These are phyloP conservation scores for Haberlea rhodopensis DNA, from an alignment of 257 asterid species.

Conservation along the genomic window DNA sequence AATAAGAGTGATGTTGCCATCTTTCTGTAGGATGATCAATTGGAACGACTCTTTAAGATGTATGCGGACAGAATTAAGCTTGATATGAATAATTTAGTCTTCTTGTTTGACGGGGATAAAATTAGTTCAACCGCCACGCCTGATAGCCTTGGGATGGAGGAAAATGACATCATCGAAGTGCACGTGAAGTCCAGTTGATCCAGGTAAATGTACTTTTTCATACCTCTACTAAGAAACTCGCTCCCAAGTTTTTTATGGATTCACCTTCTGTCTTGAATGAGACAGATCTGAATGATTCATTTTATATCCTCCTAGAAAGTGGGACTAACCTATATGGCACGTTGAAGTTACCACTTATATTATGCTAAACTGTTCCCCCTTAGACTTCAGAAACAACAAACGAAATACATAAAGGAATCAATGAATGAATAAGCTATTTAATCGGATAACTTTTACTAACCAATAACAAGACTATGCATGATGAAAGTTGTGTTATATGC, in stretches of 20 bases:
- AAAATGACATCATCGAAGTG: conserved; percentile 82
- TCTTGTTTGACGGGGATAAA: no score
- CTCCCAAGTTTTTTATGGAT: conserved; percentile 10
- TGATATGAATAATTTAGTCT: conserved; percentile 54
- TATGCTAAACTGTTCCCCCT: not conserved
- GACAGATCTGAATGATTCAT: no score
- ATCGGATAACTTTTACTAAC: not conserved
- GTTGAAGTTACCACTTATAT: not conserved
- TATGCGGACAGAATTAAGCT: conserved; percentile 66
- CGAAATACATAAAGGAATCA: no score
- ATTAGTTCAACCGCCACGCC: no score
- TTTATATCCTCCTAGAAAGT: no score
- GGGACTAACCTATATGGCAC: no score
- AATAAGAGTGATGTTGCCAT: conserved; percentile 14
- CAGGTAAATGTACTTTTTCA: conserved; percentile 28
- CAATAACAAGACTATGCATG: not conserved
- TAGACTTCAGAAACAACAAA: not conserved
- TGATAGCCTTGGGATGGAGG: conserved; percentile 94
- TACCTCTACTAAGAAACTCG: conserved; percentile 15
- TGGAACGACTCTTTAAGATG: conserved; percentile 71
- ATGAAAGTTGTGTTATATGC: not conserved
- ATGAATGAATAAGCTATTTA: not conserved
- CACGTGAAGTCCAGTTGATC: conserved; percentile 52
- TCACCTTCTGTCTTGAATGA: no score
- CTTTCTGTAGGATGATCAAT: conserved; percentile 66